These are phyloP conservation scores for Stephania yunnanensis DNA, from an alignment of 164 flowering plant species.

Conservation along the genomic window DNA sequence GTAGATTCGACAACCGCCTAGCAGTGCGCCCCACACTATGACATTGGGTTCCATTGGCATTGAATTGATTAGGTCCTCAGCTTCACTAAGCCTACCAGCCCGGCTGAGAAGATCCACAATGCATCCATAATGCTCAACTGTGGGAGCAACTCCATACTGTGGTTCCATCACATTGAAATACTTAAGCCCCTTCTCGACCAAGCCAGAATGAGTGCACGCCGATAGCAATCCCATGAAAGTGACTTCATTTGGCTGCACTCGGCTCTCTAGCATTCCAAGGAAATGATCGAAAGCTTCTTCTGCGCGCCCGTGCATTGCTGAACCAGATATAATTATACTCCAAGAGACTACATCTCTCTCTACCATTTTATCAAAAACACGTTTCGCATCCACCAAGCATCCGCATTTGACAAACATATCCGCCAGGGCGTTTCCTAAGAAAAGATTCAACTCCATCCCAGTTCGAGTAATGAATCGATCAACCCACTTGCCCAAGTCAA, in stretches of 20 bases:
- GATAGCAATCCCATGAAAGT: constrained; percentile 36
- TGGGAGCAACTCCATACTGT: constrained; percentile 23
- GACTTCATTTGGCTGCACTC: constrained; percentile 29
- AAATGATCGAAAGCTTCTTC: constrained; percentile 28
- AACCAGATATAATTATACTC: constrained; percentile 36
- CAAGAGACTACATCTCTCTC: constrained; percentile 36
- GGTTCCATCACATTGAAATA: constrained; percentile 24
- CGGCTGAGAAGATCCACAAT: constrained; percentile 33
- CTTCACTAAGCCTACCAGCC: constrained; percentile 28
- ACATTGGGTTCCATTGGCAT: constrained; percentile 38
- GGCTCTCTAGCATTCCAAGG: constrained; percentile 22
- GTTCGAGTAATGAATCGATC: constrained; percentile 14
- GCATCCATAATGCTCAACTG: constrained; percentile 32
- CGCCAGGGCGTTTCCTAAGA: constrained; percentile 35
- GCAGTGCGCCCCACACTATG: constrained; percentile 36
- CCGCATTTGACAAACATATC: constrained; percentile 38
- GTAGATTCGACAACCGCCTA: constrained; percentile 31
- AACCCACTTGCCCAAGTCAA: constrained; percentile 29
- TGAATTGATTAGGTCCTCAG: constrained; percentile 26
- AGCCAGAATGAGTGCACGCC: constrained; percentile 37
- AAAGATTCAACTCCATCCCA: constrained; percentile 24
- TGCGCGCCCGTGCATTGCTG: constrained; percentile 28
- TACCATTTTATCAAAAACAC: constrained; percentile 29
- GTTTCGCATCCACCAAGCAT: constrained; percentile 21
- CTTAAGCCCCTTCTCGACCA: constrained; percentile 27